Conservation (phyloP, 768 basidiomycete species). For the Trametes meyenii region DNA sequence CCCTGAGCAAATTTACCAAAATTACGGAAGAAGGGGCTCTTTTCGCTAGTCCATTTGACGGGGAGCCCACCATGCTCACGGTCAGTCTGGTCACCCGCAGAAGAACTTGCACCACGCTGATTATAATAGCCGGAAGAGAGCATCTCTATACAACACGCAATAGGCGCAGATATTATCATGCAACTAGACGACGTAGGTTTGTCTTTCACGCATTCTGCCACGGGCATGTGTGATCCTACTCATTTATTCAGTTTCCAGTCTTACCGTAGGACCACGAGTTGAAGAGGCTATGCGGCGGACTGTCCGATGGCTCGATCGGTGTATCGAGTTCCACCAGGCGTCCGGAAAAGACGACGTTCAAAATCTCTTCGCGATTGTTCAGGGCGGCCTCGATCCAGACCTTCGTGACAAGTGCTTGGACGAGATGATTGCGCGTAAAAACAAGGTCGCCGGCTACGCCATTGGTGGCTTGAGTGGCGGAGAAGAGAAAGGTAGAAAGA, state of each 20-base stretch:
- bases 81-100: constrained; percentile 42
- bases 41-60: constrained; percentile 83
- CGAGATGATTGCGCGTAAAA: constrained; percentile 78
- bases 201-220: constrained; percentile 30
- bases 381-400: constrained; percentile 76
- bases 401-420: constrained; percentile 78
- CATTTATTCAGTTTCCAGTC: constrained; percentile 63
- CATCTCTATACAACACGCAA: constrained; percentile 86
- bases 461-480: constrained; percentile 91
- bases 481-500: constrained; percentile 77
- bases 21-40: constrained; percentile 90
- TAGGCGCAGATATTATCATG: constrained; percentile 95
- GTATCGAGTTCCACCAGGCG: constrained; percentile 72
- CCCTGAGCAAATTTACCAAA: constrained; percentile 78
- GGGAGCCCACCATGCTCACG: constrained; percentile 86
- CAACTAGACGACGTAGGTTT: constrained; percentile 89
- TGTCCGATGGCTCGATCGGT: constrained; percentile 88
- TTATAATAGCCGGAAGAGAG: constrained; percentile 79
- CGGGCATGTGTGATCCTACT: neutral
- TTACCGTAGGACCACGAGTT: constrained; percentile 80
- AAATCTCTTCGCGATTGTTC: constrained; percentile 91
- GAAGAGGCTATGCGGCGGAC: constrained; percentile 88
- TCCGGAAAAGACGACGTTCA: constrained; percentile 68
- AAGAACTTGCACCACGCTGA: neutral
- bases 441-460: constrained; percentile 85